Evolutionary conservation across 352 stramenopile species (phyloP), one percentile per base, ranked within the genome.

Genomic region (Phytophthora podocarpi): DNA sequence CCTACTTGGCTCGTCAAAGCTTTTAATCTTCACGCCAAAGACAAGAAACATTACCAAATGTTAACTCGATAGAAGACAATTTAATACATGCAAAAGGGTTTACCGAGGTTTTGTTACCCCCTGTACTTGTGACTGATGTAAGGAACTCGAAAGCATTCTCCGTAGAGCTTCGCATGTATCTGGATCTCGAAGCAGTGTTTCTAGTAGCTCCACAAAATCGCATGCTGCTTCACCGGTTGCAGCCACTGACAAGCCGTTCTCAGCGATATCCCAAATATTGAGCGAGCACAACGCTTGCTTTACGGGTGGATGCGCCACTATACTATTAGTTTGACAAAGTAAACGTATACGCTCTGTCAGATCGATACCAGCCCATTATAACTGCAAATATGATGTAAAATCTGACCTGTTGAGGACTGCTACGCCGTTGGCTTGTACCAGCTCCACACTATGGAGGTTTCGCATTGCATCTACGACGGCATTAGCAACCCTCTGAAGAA

Each of bases 351-450:
- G 12, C 11, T 27, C 7, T 37, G n/a, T n/a, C n/a, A n/a, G n/a
- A n/a, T n/a, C n/a, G n/a, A n/a, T n/a, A n/a, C n/a, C n/a, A n/a
- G n/a, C n/a, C n/a, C n/a, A n/a, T n/a, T n/a, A n/a, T n/a, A n/a
- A n/a, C n/a, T n/a, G n/a, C n/a, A n/a, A n/a, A n/a, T n/a, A n/a
- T n/a, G n/a, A n/a, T n/a, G n/a, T n/a, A n/a, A n/a, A n/a, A n/a
- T n/a, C 58, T 5, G 50, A 84, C 53, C 59, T 81, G 40, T 80
- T 80, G 20, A 91, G 65, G 23, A 85, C 72, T 12, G 70, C 76
- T 26, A 89, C 45, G 4, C 80, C 82, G 45, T 79, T 81, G 4
- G 62, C 59, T 64, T 91, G 78, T 5, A 90, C 65, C 0, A 70
- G 57, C n/a, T 76, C 64, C n/a, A 85, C 51, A 24, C 35, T 60